Evolutionary conservation across 768 basidiomycete genomes (phyloP).

Genomic region (Leucosporidium creatinivorum): DNA sequence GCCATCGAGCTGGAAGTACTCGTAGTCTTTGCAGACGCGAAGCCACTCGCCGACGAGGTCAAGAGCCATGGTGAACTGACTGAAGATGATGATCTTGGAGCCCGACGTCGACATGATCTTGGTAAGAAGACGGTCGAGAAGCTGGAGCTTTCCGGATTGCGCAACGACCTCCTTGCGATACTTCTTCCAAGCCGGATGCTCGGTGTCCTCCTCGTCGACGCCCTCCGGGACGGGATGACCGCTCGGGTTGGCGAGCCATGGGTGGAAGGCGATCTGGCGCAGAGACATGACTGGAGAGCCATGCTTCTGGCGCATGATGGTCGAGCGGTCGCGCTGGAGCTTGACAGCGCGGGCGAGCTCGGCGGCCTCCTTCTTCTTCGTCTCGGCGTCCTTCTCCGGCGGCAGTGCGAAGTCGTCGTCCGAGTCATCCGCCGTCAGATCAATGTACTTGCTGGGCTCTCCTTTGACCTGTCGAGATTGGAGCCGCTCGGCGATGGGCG

Average conservation of each 20-base stretch:
- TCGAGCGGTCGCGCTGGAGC: background rate
- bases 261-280: constrained; percentile 68
- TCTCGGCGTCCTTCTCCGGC: background rate
- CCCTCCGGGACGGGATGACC: too few relatives aligned
- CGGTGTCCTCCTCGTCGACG: too few relatives aligned
- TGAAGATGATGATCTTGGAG: constrained; percentile 53
- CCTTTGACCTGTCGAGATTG: background rate
- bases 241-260: constrained; percentile 30
- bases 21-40: too few relatives aligned
- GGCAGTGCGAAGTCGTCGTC: constrained; percentile 10
- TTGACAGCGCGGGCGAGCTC: background rate
- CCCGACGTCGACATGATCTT: constrained; percentile 62
- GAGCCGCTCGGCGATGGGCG: background rate
- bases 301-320: constrained; percentile 42
- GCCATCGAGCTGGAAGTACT: too few relatives aligned
- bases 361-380: background rate
- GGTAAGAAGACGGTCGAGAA: constrained; percentile 77
- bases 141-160: constrained; percentile 93
- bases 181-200: too few relatives aligned
- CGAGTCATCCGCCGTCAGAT: constrained; percentile 56
- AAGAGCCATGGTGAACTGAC: constrained; percentile 71
- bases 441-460: constrained; percentile 48
- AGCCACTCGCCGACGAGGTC: too few relatives aligned
- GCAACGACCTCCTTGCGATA: constrained; percentile 50
- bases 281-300: constrained; percentile 94